Conservation (phyloP, 192 early-diverging fungal genomes). For the Ambispora gerdemannii region DNA sequence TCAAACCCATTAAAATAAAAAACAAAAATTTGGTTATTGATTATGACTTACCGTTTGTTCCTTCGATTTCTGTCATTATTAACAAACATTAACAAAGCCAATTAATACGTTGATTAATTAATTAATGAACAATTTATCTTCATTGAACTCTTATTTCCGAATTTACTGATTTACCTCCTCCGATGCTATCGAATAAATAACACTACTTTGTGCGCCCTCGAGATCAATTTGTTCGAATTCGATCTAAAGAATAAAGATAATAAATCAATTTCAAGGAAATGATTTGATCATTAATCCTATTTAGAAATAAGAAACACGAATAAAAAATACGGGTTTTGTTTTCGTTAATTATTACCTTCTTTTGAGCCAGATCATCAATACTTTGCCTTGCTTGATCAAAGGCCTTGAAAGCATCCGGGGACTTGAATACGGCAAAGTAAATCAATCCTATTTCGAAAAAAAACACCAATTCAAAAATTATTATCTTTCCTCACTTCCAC, state of each 20-base stretch:
- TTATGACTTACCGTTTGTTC: too few species aligned
- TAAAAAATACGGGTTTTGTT: background rate
- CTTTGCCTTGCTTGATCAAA: slow-evolving; percentile 52
- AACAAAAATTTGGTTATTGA: background rate
- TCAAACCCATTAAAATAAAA: background rate
- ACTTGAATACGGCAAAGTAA: slow-evolving; percentile 49
- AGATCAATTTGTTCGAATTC: slow-evolving; percentile 45
- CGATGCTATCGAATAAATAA: slow-evolving; percentile 51
- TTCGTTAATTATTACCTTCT: slow-evolving; percentile 33
- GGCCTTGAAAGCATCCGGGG: slow-evolving; percentile 52
- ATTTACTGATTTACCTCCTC: slow-evolving; percentile 38
- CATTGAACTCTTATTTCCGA: too few species aligned
- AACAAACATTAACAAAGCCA: background rate
- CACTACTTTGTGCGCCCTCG: slow-evolving; percentile 58
- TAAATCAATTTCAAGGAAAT: background rate
- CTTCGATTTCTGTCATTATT: too few species aligned
- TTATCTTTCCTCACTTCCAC: background rate
- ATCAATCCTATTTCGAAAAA: slow-evolving; percentile 43
- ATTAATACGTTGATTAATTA: background rate
- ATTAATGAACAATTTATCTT: background rate
- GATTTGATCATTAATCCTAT: background rate
- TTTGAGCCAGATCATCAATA: slow-evolving; percentile 46
- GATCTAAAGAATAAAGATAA: slow-evolving; percentile 29
- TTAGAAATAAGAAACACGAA: background rate
- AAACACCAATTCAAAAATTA: background rate